Evolutionary conservation across 139 green algal species (phyloP), one percentile per base, ranked within the genome.

Genomic region (Chlamydomonas asymmetrica): DNA sequence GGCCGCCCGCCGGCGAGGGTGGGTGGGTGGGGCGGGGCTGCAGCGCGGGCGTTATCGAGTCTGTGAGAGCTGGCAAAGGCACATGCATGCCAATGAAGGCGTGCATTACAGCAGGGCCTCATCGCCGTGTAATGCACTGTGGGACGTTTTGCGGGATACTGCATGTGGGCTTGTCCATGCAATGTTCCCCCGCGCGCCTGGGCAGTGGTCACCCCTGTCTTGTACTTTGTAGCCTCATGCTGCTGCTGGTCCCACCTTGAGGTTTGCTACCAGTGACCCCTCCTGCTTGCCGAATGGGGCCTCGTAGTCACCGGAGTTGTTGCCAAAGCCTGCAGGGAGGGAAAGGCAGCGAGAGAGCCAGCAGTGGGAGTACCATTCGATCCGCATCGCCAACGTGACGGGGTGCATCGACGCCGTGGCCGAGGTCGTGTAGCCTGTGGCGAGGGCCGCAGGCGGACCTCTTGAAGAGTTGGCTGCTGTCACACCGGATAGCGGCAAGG

Each of bases 231-330:
- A n/a, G n/a, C n/a, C n/a, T n/a, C n/a, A n/a, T n/a, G n/a, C n/a
- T n/a, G n/a, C 45, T 16, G 13, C 45, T 52, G 13, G 13, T 13
- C 45, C 45, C 29, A 76, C 70, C 70, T 8, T 20, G 2, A 76
- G 57, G 29, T 40, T 40, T 2, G 70, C 59, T 23, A 25, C 54
- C 4, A 76, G 31, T 6, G 70, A 40, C 18, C 56, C 54, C 18
- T 76, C 57, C 57, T 60, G 0, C 56, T 68, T 76, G 39, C 70
- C 70, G 50, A 76, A 76, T 31, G 70, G 70, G 56, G 37, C 57
- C 57, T 56, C 67, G 40, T 76, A 76, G 41, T 76, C 70, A 4
- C 39, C 48, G 31, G 70, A 31, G 40, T 56, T 57, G 40, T 76
- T 76, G 22, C 70, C 70, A 32, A 76, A 76, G 56, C 70, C 70